Evolutionary conservation across 345 rosid genomes (phyloP).

Genomic region (Eucalyptus caleyi): DNA sequence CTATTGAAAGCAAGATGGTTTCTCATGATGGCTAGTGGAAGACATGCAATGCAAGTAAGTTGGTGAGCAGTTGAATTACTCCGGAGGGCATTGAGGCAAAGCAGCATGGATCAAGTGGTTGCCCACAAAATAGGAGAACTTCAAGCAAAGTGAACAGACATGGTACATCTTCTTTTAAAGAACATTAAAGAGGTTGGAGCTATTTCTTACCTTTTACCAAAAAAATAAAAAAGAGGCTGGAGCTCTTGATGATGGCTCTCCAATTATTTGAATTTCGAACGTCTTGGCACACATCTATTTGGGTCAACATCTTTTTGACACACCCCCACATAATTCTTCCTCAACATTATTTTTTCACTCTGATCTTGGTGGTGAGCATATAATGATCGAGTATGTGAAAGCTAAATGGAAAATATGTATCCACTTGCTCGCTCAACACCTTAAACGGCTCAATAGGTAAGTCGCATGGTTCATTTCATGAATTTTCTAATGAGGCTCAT

Average conservation of each 20-base stretch:
- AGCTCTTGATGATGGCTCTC: not conserved
- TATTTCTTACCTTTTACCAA: no score
- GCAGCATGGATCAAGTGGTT: not conserved
- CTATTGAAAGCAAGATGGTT: no score
- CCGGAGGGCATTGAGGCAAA: not conserved
- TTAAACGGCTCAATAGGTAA: rapidly evolving
- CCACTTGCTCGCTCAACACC: no score
- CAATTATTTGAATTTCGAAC: not conserved
- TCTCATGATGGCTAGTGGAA: no score
- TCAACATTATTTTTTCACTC: no score
- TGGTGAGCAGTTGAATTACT: not conserved
- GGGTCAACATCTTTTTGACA: not conserved
- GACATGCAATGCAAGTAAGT: not conserved
- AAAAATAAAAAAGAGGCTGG: no score
- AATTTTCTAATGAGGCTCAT: no score
- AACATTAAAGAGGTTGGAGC: not conserved
- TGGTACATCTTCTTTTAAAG: not conserved
- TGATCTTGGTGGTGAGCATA: rapidly evolving
- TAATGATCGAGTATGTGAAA: no score
- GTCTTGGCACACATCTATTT: rapidly evolving
- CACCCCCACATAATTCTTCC: rapidly evolving
- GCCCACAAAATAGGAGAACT: not conserved
- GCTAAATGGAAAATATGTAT: no score
- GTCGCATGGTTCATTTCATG: not conserved
- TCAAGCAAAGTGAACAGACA: not conserved